Evolutionary conservation across 2,329 filamentous ascomycete species (phyloP).

Genomic region (Tolypocladium cylindrosporum): DNA sequence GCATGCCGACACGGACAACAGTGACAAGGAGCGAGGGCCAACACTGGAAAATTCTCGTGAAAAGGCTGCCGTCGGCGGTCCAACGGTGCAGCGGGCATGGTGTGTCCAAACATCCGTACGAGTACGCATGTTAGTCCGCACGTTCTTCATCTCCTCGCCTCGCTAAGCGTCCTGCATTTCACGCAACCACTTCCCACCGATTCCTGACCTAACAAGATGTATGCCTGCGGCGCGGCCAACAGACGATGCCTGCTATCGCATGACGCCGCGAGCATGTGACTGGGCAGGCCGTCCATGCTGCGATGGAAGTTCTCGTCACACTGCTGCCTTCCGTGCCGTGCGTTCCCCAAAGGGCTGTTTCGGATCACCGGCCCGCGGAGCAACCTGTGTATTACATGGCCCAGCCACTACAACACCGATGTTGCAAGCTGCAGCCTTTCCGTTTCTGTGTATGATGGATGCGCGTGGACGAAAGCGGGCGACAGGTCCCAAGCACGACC

Average conservation of each 20-base stretch:
- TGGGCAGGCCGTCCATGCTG: not conserved
- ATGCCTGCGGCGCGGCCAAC: not conserved
- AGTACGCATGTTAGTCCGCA: too few species aligned
- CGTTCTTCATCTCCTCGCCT: not conserved
- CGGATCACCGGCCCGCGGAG: not conserved
- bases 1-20: not conserved
- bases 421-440: not conserved
- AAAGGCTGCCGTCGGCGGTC: not conserved
- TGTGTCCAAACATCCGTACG: not conserved
- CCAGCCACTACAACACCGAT: too few species aligned
- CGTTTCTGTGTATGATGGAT: too few species aligned
- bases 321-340: not conserved
- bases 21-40: not conserved
- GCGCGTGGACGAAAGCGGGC: not conserved
- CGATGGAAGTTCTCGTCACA: not conserved
- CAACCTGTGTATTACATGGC: too few species aligned
- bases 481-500: not conserved
- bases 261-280: not conserved
- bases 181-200: not conserved
- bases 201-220: not conserved
- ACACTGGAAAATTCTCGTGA: not conserved
- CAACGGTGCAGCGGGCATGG: not conserved
- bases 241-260: not conserved
- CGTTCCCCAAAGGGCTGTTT: not conserved
- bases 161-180: not conserved